Base-by-base conservation (phyloP, 345 rosid genomes). In the Melaleuca quinquenervia region DNA sequence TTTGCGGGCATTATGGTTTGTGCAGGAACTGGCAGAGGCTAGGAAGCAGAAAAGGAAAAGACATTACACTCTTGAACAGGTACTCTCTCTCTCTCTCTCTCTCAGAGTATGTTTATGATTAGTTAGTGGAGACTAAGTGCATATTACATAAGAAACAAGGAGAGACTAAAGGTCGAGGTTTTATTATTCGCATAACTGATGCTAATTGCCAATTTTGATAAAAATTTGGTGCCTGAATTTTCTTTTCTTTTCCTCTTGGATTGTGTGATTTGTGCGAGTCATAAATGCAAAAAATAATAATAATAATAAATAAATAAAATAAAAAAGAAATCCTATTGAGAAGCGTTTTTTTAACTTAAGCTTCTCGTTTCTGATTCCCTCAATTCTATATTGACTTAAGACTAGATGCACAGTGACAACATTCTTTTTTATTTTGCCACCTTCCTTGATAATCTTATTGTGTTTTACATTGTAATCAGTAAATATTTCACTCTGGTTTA, bases 21-120 rank as follows among this genome's bases (percentile, higher is more conserved):
- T 88, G 82, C 90, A 95, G 99, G 97, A 94, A 91, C 85, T 92
- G 84, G 84, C 96, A 26, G 95, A 95, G 88, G 94, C 93, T 50
- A 94, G 98, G 95, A 98, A 94, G 92, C 96, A 94, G 96, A 95
- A 82, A 91, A 93, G 99, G 88, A 98, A 91, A 91, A 91, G 92
- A 6, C 94, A 96, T 90, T 96, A 96, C 90, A 91, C 87, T 86
- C 93, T 98, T 87, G 98, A 96, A 90, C 95, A 90, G 58, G 99
- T 70, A 51, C 29, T 45, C 14, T 44, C 21, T 36, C 78, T 84
- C 52, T 50, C 52, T 50, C 52, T 51, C 52, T 51, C 52, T 51
- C 52, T 12, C 6, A 51, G 52, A 51, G 9, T 53, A 53, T 53
- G 24, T 53, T 53, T 53, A 53, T 53, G 41, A 15, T 22, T 62